Base-by-base conservation (phyloP, 164 flowering plant species). In the Kingdonia uniflora region DNA sequence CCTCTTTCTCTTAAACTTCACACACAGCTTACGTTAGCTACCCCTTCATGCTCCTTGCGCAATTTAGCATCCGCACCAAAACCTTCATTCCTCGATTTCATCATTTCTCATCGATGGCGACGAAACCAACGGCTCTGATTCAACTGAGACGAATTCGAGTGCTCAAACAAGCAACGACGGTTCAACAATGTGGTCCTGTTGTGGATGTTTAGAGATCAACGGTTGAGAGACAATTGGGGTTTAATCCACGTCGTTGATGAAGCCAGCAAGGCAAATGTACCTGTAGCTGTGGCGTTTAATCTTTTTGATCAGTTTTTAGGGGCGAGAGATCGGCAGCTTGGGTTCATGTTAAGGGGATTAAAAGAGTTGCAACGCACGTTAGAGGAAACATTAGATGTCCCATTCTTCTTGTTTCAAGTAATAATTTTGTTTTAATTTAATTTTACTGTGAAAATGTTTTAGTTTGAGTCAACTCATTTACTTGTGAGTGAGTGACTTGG, bases 171-270 rank as follows among this genome's bases (percentile, higher is more conserved):
- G 64, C 72, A 74, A 50, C 75, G 77, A 14, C 39, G 44, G 23
- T 63, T 56, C 38, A 43, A 14, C 5, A 49, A 8, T 43, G 19
- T 40, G 95, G 97, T 1, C 97, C 97, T 2, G 95, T 91, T 2
- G 79, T 91, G 97, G 97, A 91, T 91, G 97, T 91, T 91, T 71
- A 74, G 96, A 53, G 97, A 91, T 65, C 97, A 91, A 61, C 67
- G 97, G 67, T 15, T 80, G 54, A 83, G 60, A 50, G 96, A 91
- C 71, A 91, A 91, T 52, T 87, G 97, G 95, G 92, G 95, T 0
- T 64, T 87, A 65, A 83, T 91, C 65, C 95, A 87, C 59, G 96
- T 91, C 55, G 75, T 87, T 43, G 80, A 87, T 63, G 73, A 78
- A 62, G 97, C 92, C 0, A 81, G 77, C 71, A 73, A 65, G 60